Evolutionary conservation across 1,284 basidiomycete species (phyloP), one percentile per base, ranked within the genome.

Genomic region (Cryptococcus sp.): DNA sequence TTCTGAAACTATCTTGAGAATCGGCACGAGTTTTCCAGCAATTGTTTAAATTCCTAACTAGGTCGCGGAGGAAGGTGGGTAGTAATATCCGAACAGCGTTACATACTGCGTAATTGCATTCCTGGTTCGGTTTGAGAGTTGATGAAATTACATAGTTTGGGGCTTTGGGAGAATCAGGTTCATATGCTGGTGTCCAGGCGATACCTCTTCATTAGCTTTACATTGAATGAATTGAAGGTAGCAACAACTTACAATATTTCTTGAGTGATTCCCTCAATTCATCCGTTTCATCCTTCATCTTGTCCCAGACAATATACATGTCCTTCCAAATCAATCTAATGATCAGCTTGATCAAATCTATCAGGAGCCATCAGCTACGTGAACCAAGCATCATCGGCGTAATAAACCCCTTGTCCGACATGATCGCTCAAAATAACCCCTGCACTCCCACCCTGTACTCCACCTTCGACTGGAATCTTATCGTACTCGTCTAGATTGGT

Each of bases 1-100:
- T 18, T 1, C 16, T 16, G 45, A 72, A 72, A 42, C 63, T 67
- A 47, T 71, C 67, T 48, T 67, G 49, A 9, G 53, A 57, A 53
- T 71, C 70, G 7, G 66, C 69, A 23, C 57, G 58, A 39, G 60
- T 56, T 43, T 68, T 69, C 71, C 70, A 72, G 56, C 69, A 65
- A 2, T 50, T 49, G 7, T 43, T 49, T 14, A 67, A 47, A 1
- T 58, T 53, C 10, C 32, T 25, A 13, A 52, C 21, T 9, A 73
- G 54, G 2, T 53, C 52, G 9, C 56, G 32, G 7, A 71, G 50
- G 58, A 59, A 73, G 1, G 39, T 24, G 2, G 67, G 69, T 0
- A 51, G 48, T n/a, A 70, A 48, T 22, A 73, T 71, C 0, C 62
- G 67, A 22, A 70, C 46, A 4, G 58, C 67, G 25, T 56, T 65